A percentile compares a stretch with the other conserved stretches of the same genome.
Evolutionary conservation across 129 eudicot species (phyloP).

Genomic region (Calendula officinalis): DNA sequence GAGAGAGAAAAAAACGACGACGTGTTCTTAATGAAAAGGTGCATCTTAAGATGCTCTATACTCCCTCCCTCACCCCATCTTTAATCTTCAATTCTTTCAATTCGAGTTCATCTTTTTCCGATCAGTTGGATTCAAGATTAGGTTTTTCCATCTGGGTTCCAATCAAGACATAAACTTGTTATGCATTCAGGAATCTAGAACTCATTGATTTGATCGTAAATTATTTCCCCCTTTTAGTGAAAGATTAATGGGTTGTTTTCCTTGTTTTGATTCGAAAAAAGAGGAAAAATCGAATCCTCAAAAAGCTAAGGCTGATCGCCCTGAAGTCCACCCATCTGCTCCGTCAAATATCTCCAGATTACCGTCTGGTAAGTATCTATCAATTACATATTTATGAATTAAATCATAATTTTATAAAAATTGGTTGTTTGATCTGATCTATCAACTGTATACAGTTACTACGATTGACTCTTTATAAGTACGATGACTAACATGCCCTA

Average conservation of each 20-base stretch:
- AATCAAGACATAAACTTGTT: slow-evolving; percentile 15
- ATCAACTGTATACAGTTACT: neutral
- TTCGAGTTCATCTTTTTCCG: neutral
- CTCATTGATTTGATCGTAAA: slow-evolving; percentile 14
- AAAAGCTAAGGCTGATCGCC: slow-evolving; percentile 46
- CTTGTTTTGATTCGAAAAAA: slow-evolving; percentile 84
- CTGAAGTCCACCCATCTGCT: slow-evolving; percentile 41
- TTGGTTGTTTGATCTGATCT: slow-evolving; percentile 51
- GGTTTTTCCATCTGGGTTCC: slow-evolving; percentile 14
- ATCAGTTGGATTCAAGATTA: slow-evolving; percentile 16
- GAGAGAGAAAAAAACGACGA: slow-evolving; percentile 18
- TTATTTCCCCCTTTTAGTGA: neutral
- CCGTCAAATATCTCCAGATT: slow-evolving; percentile 77
- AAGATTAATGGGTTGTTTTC: slow-evolving; percentile 77
- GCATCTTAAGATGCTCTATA: slow-evolving; percentile 26
- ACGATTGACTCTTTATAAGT: slow-evolving; percentile 1
- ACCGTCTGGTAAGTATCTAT: slow-evolving; percentile 64
- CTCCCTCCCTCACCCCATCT: neutral
- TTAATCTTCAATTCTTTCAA: neutral
- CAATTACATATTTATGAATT: neutral
- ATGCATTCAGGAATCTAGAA: slow-evolving; percentile 1
- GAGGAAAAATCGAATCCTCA: slow-evolving; percentile 63
- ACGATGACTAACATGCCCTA: neutral
- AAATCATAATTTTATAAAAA: neutral
- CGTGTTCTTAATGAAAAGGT: slow-evolving; percentile 19